Conservation (phyloP, 2,329 filamentous ascomycete species). For the Aspergillus pseudoviridinutans region DNA sequence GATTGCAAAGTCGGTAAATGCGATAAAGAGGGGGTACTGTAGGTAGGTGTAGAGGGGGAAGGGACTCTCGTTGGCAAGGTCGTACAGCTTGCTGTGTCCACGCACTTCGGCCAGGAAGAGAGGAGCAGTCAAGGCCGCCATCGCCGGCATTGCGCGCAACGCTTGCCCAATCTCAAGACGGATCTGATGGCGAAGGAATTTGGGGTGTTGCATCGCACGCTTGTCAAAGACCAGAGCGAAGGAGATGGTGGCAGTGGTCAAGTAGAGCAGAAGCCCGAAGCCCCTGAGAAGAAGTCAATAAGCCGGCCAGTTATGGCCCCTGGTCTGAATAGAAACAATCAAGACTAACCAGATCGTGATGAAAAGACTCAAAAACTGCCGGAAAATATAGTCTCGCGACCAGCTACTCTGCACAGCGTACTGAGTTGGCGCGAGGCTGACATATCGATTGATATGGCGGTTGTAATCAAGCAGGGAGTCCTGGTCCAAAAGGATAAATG, state of each 20-base stretch:
- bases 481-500: neutral
- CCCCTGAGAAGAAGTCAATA: neutral
- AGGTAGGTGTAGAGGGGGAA: constrained; percentile 70
- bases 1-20: constrained; percentile 83
- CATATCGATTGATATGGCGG: constrained; percentile 6
- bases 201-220: constrained; percentile 77
- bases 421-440: constrained; percentile 3
- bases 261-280: constrained; percentile 8
- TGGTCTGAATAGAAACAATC: neutral
- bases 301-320: neutral
- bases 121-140: constrained; percentile 74
- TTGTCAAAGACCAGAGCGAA: constrained; percentile 70
- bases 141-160: constrained; percentile 68
- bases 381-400: constrained; percentile 3
- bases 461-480: neutral
- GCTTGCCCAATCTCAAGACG: constrained; percentile 77
- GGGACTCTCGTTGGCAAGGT: constrained; percentile 66
- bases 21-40: constrained; percentile 81
- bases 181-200: constrained; percentile 91
- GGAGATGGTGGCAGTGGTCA: constrained; percentile 5
- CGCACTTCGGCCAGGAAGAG: constrained; percentile 79
- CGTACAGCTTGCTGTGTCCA: constrained; percentile 83
- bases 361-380: constrained; percentile 9
- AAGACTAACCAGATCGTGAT: constrained; percentile 4
- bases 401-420: constrained; percentile 2